phyloP scores from a whole-genome alignment of 2,329 filamentous ascomycete species.

The Diaporthe eres region DNA sequence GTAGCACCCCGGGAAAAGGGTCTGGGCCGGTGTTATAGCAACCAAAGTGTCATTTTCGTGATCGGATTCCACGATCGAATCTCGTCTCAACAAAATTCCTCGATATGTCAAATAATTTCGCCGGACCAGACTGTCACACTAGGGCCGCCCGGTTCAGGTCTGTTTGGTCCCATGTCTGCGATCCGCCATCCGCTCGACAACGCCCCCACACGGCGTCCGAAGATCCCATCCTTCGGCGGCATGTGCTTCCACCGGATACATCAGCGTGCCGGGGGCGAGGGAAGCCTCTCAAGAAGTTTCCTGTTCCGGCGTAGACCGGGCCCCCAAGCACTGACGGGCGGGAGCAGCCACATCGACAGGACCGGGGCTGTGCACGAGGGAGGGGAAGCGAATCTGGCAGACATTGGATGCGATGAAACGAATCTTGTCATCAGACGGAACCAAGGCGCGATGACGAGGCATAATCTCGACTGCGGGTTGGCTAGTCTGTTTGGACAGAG shows the following conservation, averaged over 20 bases:
- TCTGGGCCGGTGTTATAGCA: background rate
- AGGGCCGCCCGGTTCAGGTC: background rate
- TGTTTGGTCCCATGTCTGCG: slow-evolving; percentile 24
- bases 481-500: background rate
- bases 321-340: background rate
- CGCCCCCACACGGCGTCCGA: slow-evolving; percentile 4
- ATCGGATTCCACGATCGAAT: background rate
- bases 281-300: slow-evolving; percentile 20
- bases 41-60: background rate
- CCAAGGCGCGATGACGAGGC: slow-evolving; percentile 5
- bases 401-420: slow-evolving; percentile 28
- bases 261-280: background rate
- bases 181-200: background rate
- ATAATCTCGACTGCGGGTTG: background rate
- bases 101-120: slow-evolving; percentile 10
- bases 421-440: background rate
- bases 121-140: background rate
- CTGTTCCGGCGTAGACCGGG: background rate
- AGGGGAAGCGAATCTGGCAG: background rate
- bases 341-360: slow-evolving; percentile 2
- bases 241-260: background rate
- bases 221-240: background rate
- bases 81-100: slow-evolving; percentile 22
- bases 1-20: background rate
- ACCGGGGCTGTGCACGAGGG: slow-evolving; percentile 15